A percentile compares a stretch with the other conserved stretches of the same genome.
Evolutionary conservation across 2,329 filamentous ascomycete species (phyloP).

Genomic region (Cercospora berteroae): DNA sequence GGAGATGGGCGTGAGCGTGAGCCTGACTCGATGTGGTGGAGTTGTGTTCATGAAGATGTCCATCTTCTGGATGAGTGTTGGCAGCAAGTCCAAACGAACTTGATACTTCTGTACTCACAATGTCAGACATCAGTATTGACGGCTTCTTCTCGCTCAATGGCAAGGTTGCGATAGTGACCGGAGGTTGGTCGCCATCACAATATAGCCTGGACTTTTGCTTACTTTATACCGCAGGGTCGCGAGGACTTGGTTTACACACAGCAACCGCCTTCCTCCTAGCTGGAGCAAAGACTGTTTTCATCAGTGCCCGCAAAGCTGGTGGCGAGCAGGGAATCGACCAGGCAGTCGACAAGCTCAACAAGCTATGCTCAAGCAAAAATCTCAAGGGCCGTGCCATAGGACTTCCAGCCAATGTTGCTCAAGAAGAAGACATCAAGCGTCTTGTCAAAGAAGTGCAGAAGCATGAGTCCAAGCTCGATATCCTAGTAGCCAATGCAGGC

Average conservation of each 20-base stretch:
- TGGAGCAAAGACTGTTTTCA: conserved; percentile 83
- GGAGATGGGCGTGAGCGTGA: background rate
- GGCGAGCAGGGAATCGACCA: conserved; percentile 65
- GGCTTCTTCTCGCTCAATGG: conserved; percentile 83
- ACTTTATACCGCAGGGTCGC: conserved; percentile 48
- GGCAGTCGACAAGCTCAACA: conserved; percentile 74
- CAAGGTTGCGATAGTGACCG: conserved; percentile 80
- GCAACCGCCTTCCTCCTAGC: conserved; percentile 72
- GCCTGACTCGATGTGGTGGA: conserved; percentile 5
- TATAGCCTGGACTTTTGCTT: conserved; percentile 15
- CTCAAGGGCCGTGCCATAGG: conserved; percentile 69
- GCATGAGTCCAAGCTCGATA: conserved; percentile 77
- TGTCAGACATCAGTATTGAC: conserved; percentile 60
- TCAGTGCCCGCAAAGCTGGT: conserved; percentile 78
- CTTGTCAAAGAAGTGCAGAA: conserved; percentile 67
- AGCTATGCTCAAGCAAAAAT: conserved; percentile 60
- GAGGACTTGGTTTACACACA: conserved; percentile 75
- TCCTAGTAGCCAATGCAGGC: conserved; percentile 86
- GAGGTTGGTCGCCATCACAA: conserved; percentile 48
- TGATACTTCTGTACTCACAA: background rate
- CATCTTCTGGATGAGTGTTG: background rate
- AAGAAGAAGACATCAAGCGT: conserved; percentile 66
- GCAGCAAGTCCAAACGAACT: background rate
- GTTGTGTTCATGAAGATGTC: background rate
- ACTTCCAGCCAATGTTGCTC: conserved; percentile 75